Evolutionary conservation across 2,329 filamentous ascomycete species (phyloP).

Genomic region (Daldinia sp.): DNA sequence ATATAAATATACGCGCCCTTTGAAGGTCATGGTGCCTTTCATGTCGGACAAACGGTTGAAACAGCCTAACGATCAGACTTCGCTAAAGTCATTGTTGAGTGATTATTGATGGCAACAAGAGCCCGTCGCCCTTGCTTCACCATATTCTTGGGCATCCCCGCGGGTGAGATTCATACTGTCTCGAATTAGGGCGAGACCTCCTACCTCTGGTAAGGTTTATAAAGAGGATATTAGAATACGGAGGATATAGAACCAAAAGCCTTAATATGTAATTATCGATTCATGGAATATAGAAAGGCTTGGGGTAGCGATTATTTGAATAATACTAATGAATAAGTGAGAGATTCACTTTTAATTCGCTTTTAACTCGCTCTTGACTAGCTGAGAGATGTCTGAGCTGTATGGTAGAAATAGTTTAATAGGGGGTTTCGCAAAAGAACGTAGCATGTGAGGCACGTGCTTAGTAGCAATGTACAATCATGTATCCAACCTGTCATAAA

Average conservation of each 20-base stretch:
- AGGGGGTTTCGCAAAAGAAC: background rate
- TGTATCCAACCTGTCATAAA: constrained; percentile 1
- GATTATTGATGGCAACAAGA: background rate
- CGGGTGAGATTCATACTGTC: background rate
- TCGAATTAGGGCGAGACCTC: background rate
- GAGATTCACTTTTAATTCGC: too few species aligned
- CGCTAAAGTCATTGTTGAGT: constrained; percentile 31
- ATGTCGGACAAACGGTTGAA: constrained; percentile 19
- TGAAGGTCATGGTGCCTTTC: constrained; percentile 23
- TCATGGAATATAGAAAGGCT: background rate
- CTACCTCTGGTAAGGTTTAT: background rate
- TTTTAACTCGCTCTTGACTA: background rate
- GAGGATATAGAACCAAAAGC: too few species aligned
- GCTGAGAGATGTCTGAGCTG: background rate
- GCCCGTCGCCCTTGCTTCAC: background rate
- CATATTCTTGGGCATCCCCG: background rate
- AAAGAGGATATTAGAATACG: constrained; percentile 11
- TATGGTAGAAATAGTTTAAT: background rate
- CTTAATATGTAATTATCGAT: background rate
- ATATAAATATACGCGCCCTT: constrained; percentile 28
- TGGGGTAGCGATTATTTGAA: too few species aligned
- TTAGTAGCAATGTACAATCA: background rate
- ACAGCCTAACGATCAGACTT: constrained; percentile 17
- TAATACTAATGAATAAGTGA: too few species aligned
- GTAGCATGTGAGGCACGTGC: background rate